Conservation (phyloP, 1,284 basidiomycete genomes). For the Coniophora puteana region DNA sequence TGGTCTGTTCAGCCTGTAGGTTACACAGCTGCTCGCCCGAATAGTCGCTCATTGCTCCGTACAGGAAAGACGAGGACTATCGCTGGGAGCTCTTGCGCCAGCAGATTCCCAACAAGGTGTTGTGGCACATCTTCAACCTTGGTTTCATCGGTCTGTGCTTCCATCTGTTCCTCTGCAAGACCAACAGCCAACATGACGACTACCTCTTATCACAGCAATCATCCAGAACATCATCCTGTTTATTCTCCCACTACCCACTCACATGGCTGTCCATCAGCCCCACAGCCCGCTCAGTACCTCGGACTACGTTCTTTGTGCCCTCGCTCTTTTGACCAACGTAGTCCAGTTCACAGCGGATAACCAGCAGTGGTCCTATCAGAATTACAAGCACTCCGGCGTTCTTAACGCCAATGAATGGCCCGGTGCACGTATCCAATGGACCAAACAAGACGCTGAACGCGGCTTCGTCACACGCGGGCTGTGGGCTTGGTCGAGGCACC, state of each 20-base stretch:
- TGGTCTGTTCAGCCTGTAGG: conserved; percentile 75
- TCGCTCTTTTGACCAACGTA: conserved; percentile 57
- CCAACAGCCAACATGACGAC: neutral
- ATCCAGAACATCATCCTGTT: conserved; percentile 83
- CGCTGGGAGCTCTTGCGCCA: conserved; percentile 80
- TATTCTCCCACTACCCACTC: conserved; percentile 61
- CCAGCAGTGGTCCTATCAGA: conserved; percentile 84
- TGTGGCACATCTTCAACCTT: conserved; percentile 82
- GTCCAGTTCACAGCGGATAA: conserved; percentile 86
- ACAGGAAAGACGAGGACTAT: conserved; percentile 83
- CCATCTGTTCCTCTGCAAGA: neutral
- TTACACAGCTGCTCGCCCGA: conserved; percentile 6
- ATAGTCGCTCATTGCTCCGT: neutral
- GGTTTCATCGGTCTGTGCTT: conserved; percentile 64
- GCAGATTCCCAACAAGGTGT: conserved; percentile 52
- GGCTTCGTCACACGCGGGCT: conserved; percentile 86
- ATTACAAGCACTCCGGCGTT: conserved; percentile 64
- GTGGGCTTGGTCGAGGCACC: conserved; percentile 86
- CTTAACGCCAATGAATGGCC: conserved; percentile 56
- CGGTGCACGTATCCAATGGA: conserved; percentile 61
- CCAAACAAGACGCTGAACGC: conserved; percentile 63
- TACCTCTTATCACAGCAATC: conserved; percentile 39
- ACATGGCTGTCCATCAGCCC: conserved; percentile 54
- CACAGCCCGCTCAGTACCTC: conserved; percentile 51
- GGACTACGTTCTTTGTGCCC: conserved; percentile 63